Conservation (phyloP, 768 basidiomycete species). For the Pleurotus platypus region DNA sequence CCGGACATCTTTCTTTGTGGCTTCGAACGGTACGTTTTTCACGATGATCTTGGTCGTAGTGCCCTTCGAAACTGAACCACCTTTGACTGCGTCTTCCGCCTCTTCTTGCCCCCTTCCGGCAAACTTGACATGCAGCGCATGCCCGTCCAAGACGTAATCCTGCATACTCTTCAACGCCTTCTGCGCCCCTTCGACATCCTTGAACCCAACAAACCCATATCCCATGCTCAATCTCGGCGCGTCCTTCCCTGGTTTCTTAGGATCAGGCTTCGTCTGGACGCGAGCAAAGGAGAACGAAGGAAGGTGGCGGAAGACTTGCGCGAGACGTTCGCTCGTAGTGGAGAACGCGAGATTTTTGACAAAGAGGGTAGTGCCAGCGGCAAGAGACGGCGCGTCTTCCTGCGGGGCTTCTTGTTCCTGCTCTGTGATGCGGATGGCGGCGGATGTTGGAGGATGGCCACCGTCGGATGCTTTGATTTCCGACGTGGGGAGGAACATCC, state of each 20-base stretch:
- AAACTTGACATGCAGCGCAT: slow-evolving; percentile 78
- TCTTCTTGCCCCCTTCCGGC: slow-evolving; percentile 81
- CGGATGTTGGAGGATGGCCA: slow-evolving; percentile 8
- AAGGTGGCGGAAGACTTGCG: slow-evolving; percentile 65
- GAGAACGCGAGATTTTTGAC: slow-evolving; percentile 94
- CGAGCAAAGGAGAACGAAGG: slow-evolving; percentile 84
- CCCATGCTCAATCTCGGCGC: slow-evolving; percentile 80
- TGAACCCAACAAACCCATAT: slow-evolving; percentile 94
- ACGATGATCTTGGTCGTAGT: slow-evolving; percentile 86
- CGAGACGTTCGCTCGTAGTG: slow-evolving; percentile 76
- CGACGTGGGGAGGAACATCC: slow-evolving; percentile 60
- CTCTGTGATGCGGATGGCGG: slow-evolving; percentile 36
- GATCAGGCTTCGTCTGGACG: slow-evolving; percentile 88
- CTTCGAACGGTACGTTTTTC: slow-evolving; percentile 98
- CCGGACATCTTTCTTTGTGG: slow-evolving; percentile 86
- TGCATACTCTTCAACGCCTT: slow-evolving; percentile 75
- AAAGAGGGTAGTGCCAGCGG: slow-evolving; percentile 80
- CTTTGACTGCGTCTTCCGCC: slow-evolving; percentile 30
- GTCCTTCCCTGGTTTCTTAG: slow-evolving; percentile 53
- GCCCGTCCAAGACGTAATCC: slow-evolving; percentile 83
- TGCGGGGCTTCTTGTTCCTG: slow-evolving; percentile 29
- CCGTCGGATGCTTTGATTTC: neutral
- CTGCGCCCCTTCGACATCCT: slow-evolving; percentile 65
- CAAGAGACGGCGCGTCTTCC: slow-evolving; percentile 42
- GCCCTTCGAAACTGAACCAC: slow-evolving; percentile 42